These are phyloP conservation scores for Panellus pusillus DNA, from an alignment of 768 basidiomycete species.

Conservation along the genomic window DNA sequence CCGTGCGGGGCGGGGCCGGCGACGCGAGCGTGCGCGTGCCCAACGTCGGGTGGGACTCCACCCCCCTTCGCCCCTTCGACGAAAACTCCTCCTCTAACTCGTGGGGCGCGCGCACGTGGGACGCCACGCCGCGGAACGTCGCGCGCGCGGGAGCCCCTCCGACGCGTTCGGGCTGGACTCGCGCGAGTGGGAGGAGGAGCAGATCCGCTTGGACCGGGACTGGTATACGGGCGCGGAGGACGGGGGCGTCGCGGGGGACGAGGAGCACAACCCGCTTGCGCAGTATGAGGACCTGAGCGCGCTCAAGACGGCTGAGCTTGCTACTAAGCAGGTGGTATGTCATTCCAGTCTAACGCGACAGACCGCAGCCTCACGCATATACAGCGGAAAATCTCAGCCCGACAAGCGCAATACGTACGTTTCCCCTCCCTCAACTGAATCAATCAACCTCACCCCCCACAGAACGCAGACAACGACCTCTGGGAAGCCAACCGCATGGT, in stretches of 20 bases:
- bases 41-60: constrained; percentile 93
- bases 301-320: constrained; percentile 72
- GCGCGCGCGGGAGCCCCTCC: constrained; percentile 68
- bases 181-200: constrained; percentile 97
- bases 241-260: constrained; percentile 81
- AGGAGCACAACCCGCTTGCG: constrained; percentile 88
- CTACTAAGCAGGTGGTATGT: constrained; percentile 70
- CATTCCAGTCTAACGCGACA: too few relatives aligned
- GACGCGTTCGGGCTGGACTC: constrained; percentile 66
- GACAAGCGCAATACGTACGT: constrained; percentile 94
- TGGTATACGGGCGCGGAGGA: constrained; percentile 97
- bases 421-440: background rate
- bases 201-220: constrained; percentile 86
- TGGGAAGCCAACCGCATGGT: constrained; percentile 99
- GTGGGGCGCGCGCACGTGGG: constrained; percentile 64
- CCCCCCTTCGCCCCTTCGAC: constrained; percentile 64
- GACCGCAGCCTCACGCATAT: constrained; percentile 20
- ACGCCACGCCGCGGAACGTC: constrained; percentile 77
- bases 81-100: constrained; percentile 61
- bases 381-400: constrained; percentile 86
- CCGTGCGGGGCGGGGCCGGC: too few relatives aligned
- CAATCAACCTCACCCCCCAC: constrained; percentile 21
- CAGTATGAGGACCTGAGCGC: constrained; percentile 86
- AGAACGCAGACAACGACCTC: constrained; percentile 97
- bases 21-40: constrained; percentile 87